A percentile compares a stretch with the other conserved stretches of the same genome.
Evolutionary conservation across 768 basidiomycete genomes (phyloP).

Genomic region (Tylopilus plumbeoviolaceoides): DNA sequence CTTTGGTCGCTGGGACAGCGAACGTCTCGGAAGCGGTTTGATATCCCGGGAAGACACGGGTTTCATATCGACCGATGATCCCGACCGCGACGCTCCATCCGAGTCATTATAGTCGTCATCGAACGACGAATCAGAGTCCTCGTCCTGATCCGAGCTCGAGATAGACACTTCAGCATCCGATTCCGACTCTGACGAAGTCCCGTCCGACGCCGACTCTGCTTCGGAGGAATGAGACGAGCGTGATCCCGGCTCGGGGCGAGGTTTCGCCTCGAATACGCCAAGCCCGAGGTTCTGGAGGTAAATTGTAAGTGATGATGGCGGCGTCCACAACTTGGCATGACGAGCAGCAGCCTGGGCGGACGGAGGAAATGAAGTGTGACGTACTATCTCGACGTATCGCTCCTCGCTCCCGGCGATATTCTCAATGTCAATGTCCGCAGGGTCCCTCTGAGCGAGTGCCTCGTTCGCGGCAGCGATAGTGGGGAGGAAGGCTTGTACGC

Average conservation of each 20-base stretch:
- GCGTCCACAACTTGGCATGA: not conserved
- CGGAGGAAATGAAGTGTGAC: not conserved
- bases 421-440: slow-evolving; percentile 67
- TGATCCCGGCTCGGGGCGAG: slow-evolving; percentile 15
- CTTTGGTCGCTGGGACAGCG: slow-evolving; percentile 19
- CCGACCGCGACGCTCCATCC: slow-evolving; percentile 13
- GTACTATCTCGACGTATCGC: slow-evolving; percentile 66
- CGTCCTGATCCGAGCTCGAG: slow-evolving; percentile 9
- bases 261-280: slow-evolving; percentile 50
- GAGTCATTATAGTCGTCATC: slow-evolving; percentile 7
- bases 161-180: slow-evolving; percentile 12
- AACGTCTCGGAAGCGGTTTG: slow-evolving; percentile 45
- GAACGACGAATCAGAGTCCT: slow-evolving; percentile 3
- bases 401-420: slow-evolving; percentile 45
- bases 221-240: slow-evolving; percentile 15
- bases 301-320: not conserved
- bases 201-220: not conserved
- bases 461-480: slow-evolving; percentile 62
- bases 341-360: not conserved
- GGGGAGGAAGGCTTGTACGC: slow-evolving; percentile 66
- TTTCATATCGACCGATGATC: slow-evolving; percentile 30
- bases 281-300: slow-evolving; percentile 55
- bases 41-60: slow-evolving; percentile 42
- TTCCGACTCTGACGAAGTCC: slow-evolving; percentile 9
- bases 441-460: slow-evolving; percentile 45